These are phyloP conservation scores for Gossypium rotundifolium DNA, from an alignment of 345 rosid species.

Conservation along the genomic window DNA sequence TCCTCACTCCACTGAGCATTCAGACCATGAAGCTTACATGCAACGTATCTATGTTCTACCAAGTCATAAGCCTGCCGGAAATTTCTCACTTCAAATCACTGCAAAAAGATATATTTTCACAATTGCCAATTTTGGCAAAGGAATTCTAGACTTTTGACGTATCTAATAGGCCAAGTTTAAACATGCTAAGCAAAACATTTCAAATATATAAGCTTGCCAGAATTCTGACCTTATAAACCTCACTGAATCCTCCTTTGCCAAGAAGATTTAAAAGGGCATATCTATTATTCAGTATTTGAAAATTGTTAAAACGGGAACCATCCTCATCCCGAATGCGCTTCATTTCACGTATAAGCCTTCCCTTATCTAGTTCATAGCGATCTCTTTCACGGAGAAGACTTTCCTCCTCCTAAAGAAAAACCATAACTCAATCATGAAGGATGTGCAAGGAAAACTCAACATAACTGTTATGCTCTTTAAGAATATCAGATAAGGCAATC, in stretches of 20 bases:
- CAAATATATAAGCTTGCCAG: slow-evolving; percentile 7
- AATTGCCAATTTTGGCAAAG: slow-evolving; percentile 52
- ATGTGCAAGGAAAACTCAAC: background rate
- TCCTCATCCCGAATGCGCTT: slow-evolving; percentile 97
- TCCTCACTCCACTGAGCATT: slow-evolving; percentile 99
- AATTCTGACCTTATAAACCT: slow-evolving; percentile 94
- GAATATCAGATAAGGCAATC: slow-evolving; percentile 2
- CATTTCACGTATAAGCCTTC: slow-evolving; percentile 93
- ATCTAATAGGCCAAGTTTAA: slow-evolving; percentile 4
- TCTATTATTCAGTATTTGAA: slow-evolving; percentile 78
- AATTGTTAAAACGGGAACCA: slow-evolving; percentile 95
- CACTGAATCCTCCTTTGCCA: slow-evolving; percentile 99
- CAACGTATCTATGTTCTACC: slow-evolving; percentile 94
- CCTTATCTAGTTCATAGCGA: slow-evolving; percentile 91
- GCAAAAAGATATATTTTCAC: slow-evolving; percentile 48
- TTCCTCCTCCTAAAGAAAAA: slow-evolving; percentile 77
- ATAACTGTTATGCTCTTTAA: background rate
- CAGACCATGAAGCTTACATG: slow-evolving; percentile 96
- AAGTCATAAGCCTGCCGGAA: slow-evolving; percentile 96
- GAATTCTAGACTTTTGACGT: slow-evolving; percentile 18
- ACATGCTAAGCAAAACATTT: slow-evolving; percentile 11
- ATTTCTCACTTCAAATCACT: slow-evolving; percentile 60
- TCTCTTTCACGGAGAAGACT: slow-evolving; percentile 87
- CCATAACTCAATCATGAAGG: slow-evolving; percentile 14
- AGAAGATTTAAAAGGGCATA: slow-evolving; percentile 95